Evolutionary conservation across 352 stramenopile genomes (phyloP).

Genomic region (Phytophthora idaei): DNA sequence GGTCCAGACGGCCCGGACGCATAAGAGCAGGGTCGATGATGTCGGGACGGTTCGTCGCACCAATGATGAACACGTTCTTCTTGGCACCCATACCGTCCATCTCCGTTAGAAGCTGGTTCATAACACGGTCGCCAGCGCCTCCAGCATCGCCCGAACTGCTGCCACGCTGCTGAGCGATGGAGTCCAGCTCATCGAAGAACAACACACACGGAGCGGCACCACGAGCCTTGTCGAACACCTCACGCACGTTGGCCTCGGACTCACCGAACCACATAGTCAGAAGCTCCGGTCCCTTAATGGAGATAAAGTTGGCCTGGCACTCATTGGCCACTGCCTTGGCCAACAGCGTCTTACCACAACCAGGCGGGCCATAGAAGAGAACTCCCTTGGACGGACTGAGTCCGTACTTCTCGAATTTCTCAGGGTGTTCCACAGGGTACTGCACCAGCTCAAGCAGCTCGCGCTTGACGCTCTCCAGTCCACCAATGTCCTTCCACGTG

Average conservation of each 20-base stretch:
- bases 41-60: slow-evolving; percentile 98
- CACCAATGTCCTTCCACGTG: slow-evolving; percentile 99
- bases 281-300: slow-evolving; percentile 99
- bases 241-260: slow-evolving; percentile 98
- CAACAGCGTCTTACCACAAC: slow-evolving; percentile 99
- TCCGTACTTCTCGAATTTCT: slow-evolving; percentile 99
- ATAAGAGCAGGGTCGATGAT: slow-evolving; percentile 98
- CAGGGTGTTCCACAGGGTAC: slow-evolving; percentile 99
- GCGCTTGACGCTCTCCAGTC: slow-evolving; percentile 97
- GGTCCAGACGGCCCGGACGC: slow-evolving; percentile 98
- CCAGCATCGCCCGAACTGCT: slow-evolving; percentile 95
- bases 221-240: slow-evolving; percentile 99
- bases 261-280: slow-evolving; percentile 99
- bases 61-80: slow-evolving; percentile 99
- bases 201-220: slow-evolving; percentile 97
- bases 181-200: slow-evolving; percentile 99
- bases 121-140: slow-evolving; percentile 98
- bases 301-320: slow-evolving; percentile 99
- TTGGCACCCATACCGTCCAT: slow-evolving; percentile 99
- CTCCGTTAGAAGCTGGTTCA: slow-evolving; percentile 99
- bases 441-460: slow-evolving; percentile 99
- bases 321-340: slow-evolving; percentile 99
- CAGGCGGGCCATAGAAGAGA: slow-evolving; percentile 99
- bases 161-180: slow-evolving; percentile 97
- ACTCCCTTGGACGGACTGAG: slow-evolving; percentile 96